phyloP scores from a whole-genome alignment of 805 yeast genomes.

The Saccharomyces cerevisiae region DNA sequence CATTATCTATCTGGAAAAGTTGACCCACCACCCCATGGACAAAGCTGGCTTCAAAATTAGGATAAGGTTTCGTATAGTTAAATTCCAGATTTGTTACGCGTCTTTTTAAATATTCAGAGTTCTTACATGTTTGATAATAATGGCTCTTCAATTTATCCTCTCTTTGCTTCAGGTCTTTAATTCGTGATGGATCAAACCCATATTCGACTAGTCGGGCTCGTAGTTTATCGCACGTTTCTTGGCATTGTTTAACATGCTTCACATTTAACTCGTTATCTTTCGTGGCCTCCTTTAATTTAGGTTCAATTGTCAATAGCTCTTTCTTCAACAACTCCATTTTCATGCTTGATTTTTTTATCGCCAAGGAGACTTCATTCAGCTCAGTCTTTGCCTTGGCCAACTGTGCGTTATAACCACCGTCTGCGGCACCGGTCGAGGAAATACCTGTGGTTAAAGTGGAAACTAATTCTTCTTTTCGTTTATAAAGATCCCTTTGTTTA shows the following conservation, averaged over 20 bases:
- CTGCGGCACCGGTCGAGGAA: conserved; percentile 67
- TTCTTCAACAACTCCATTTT: conserved; percentile 48
- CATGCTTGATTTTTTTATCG: conserved; percentile 51
- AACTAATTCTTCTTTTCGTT: conserved; percentile 65
- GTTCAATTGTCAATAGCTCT: conserved; percentile 39
- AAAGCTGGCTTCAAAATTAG: conserved; percentile 48
- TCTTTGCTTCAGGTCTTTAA: conserved; percentile 37
- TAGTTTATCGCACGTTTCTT: conserved; percentile 31
- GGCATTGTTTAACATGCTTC: conserved; percentile 31
- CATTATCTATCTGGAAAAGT: conserved; percentile 55
- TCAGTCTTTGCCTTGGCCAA: conserved; percentile 53
- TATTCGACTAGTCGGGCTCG: conserved; percentile 38
- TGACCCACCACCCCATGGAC: conserved; percentile 90
- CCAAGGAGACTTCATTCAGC: conserved; percentile 44
- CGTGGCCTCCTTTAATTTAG: conserved; percentile 47
- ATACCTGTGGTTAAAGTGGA: conserved; percentile 83
- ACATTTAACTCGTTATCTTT: conserved; percentile 38
- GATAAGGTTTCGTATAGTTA: conserved; percentile 54
- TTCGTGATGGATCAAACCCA: conserved; percentile 49
- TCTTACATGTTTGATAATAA: conserved; percentile 36
- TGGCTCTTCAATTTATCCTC: conserved; percentile 40
- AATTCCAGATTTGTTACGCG: conserved; percentile 70
- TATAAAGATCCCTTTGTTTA: conserved; percentile 38
- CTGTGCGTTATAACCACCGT: conserved; percentile 72
- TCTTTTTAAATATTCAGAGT: conserved; percentile 50